Evolutionary conservation across 768 basidiomycete genomes (phyloP).

Genomic region (Termitomyces sp.): DNA sequence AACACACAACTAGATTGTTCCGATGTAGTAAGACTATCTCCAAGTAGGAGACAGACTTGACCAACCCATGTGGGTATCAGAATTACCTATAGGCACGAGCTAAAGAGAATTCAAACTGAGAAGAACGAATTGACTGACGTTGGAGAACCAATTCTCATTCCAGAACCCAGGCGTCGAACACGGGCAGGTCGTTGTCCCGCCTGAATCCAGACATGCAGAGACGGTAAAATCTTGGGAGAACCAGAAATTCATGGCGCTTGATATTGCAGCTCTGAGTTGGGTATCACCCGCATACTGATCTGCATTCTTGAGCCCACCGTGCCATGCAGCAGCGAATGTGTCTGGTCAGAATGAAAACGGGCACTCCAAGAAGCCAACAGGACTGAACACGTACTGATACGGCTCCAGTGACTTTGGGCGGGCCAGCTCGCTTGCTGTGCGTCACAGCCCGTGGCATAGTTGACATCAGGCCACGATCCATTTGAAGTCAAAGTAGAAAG

Average conservation of each 20-base stretch:
- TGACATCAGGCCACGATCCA: conserved; percentile 54
- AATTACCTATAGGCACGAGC: conserved; percentile 38
- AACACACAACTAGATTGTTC: conserved; percentile 40
- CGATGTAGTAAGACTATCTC: conserved; percentile 34
- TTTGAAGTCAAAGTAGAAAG: conserved; percentile 37
- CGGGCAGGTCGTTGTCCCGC: conserved; percentile 47
- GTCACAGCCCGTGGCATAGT: conserved; percentile 58
- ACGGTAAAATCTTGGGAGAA: conserved; percentile 54
- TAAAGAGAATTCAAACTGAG: neutral
- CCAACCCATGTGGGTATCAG: conserved; percentile 52
- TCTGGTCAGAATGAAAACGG: conserved; percentile 23
- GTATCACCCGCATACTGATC: conserved; percentile 36
- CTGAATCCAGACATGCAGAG: conserved; percentile 45
- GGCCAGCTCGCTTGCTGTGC: conserved; percentile 69
- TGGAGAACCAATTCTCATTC: conserved; percentile 66
- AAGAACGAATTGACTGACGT: conserved; percentile 27
- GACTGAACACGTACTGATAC: conserved; percentile 32
- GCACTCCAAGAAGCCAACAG: neutral
- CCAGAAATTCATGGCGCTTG: conserved; percentile 56
- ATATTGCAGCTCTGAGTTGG: conserved; percentile 33
- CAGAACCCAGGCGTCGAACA: conserved; percentile 40
- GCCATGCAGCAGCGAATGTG: conserved; percentile 51
- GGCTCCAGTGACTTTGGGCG: conserved; percentile 52
- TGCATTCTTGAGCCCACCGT: conserved; percentile 40
- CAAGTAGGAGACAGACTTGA: conserved; percentile 52